Percentiles rank a stretch among this genome's conserved stretches.
Evolutionary conservation across 2,329 filamentous ascomycete genomes (phyloP).

Genomic region (Xylaria polymorpha): DNA sequence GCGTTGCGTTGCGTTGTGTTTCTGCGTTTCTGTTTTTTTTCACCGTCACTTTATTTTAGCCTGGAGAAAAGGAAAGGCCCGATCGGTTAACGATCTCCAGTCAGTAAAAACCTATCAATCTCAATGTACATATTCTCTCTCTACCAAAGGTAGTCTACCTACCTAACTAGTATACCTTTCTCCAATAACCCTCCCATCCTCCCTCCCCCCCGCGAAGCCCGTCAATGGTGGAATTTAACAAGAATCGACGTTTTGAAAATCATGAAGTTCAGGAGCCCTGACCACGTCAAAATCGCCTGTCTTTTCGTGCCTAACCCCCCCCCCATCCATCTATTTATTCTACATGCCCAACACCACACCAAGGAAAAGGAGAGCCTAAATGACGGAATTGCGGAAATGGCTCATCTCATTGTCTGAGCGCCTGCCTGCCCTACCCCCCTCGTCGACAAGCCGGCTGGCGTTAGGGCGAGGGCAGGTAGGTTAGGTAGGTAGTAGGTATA

Average conservation of each 20-base stretch:
- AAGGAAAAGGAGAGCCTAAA: conserved; percentile 12
- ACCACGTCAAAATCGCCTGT: neutral
- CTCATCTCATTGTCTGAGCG: conserved; percentile 17
- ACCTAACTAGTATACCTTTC: conserved; percentile 15
- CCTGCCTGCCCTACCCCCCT: neutral
- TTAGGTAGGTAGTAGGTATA: no score
- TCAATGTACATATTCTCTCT: conserved; percentile 25
- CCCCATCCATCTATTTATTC: no score
- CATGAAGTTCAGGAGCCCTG: no score
- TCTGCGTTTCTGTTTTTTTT: neutral
- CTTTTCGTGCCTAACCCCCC: conserved; percentile 7
- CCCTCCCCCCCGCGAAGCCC: neutral
- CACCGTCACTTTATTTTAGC: conserved; percentile 33
- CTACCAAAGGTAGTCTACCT: conserved; percentile 1
- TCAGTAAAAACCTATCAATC: neutral
- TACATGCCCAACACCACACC: neutral
- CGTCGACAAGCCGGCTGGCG: conserved; percentile 1
- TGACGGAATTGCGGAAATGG: conserved; percentile 18
- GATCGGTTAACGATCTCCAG: conserved; percentile 26
- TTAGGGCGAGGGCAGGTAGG: neutral
- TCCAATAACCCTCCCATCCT: conserved; percentile 22
- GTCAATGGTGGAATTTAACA: conserved; percentile 1
- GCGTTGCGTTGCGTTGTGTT: no score
- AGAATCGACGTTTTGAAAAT: neutral
- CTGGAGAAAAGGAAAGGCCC: conserved; percentile 25